Evolutionary conservation across 1,284 basidiomycete species (phyloP).

Genomic region (Sporisorium sorghi): DNA sequence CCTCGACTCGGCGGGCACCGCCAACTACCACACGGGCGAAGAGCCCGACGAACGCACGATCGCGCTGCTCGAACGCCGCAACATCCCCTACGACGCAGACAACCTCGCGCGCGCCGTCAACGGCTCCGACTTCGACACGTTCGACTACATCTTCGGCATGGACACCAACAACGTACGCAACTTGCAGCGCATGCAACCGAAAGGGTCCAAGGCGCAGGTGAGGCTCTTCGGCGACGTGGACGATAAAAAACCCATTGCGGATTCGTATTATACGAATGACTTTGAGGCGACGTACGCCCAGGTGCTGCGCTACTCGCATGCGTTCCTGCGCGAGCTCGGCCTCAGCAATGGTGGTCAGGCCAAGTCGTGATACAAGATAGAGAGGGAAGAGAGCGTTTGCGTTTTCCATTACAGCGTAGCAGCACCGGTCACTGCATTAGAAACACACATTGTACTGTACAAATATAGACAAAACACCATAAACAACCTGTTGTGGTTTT

Average conservation of each 20-base stretch:
- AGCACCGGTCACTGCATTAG: not conserved
- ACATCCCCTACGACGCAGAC: slow-evolving; percentile 68
- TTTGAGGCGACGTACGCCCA: slow-evolving; percentile 71
- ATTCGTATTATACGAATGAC: slow-evolving; percentile 71
- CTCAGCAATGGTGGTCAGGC: slow-evolving; percentile 5
- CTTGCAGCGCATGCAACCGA: slow-evolving; percentile 67
- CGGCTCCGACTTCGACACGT: slow-evolving; percentile 68
- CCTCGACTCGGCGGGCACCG: slow-evolving; percentile 65
- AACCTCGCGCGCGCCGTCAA: slow-evolving; percentile 69
- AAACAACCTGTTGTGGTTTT: not conserved
- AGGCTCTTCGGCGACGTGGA: slow-evolving; percentile 59
- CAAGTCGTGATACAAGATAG: not conserved
- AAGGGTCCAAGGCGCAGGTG: slow-evolving; percentile 52
- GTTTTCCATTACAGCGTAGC: not conserved
- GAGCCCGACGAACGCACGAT: slow-evolving; percentile 68
- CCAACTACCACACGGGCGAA: slow-evolving; percentile 63
- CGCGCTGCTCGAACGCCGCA: slow-evolving; percentile 69
- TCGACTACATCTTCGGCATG: slow-evolving; percentile 73
- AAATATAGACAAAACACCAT: slow-evolving; percentile 10
- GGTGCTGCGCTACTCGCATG: slow-evolving; percentile 67
- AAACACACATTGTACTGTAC: not conserved
- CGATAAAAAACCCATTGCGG: slow-evolving; percentile 46
- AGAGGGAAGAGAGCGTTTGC: no score
- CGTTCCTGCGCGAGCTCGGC: slow-evolving; percentile 34
- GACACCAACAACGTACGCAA: slow-evolving; percentile 70